phyloP scores from a whole-genome alignment of 805 yeast genomes.

The Wickerhamiella brachini region DNA sequence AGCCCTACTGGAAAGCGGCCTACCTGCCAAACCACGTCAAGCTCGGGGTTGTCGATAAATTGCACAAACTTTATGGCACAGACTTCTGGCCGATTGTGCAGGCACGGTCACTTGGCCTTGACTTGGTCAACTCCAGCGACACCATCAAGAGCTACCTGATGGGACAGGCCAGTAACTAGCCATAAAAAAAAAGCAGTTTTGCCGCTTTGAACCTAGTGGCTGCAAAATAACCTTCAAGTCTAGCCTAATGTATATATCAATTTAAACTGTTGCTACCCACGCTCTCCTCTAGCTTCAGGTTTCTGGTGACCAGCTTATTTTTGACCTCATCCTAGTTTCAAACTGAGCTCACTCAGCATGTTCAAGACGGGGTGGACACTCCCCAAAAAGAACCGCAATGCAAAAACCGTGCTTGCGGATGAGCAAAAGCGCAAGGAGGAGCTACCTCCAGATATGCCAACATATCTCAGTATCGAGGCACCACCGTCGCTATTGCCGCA shows the following conservation, averaged over 20 bases:
- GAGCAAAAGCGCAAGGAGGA: slow-evolving; percentile 52
- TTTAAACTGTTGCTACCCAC: no score
- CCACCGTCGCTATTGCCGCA: slow-evolving; percentile 78
- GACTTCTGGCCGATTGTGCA: slow-evolving; percentile 62
- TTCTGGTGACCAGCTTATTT: no score
- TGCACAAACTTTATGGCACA: slow-evolving; percentile 74
- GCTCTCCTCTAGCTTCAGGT: no score
- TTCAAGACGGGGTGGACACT: slow-evolving; percentile 50
- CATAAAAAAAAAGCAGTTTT: no score
- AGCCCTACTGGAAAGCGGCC: slow-evolving; percentile 75
- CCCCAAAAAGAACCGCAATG: slow-evolving; percentile 54
- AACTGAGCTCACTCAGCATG: neutral
- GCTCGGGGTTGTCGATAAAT: slow-evolving; percentile 80
- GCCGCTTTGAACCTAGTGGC: no score
- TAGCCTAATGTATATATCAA: no score
- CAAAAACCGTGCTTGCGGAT: slow-evolving; percentile 59
- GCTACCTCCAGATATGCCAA: slow-evolving; percentile 34
- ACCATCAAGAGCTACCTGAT: slow-evolving; percentile 61
- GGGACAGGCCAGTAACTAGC: slow-evolving; percentile 31
- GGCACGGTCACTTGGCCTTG: slow-evolving; percentile 63
- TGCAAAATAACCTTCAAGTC: no score
- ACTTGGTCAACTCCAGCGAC: slow-evolving; percentile 46
- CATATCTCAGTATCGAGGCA: slow-evolving; percentile 59
- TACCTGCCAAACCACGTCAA: slow-evolving; percentile 68
- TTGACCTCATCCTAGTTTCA: no score